A percentile compares a stretch with the other conserved stretches of the same genome.
These are phyloP conservation scores for Cicer bijugum DNA, from an alignment of 306 rosid genomes.

Conservation along the genomic window DNA sequence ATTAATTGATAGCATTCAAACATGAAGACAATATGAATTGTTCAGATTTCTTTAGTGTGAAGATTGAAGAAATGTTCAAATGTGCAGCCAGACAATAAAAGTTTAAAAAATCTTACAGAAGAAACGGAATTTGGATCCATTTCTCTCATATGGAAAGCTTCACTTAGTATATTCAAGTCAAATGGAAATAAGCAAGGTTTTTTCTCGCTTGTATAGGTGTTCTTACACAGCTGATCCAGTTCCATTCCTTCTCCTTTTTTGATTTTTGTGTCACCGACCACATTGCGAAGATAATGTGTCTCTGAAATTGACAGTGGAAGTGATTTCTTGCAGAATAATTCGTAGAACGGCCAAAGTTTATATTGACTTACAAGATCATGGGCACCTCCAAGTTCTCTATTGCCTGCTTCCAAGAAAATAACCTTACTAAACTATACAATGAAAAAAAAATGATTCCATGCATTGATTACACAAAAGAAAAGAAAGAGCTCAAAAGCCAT, in stretches of 20 bases:
- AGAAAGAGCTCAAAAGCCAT: background rate
- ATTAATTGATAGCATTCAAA: conserved; percentile 18
- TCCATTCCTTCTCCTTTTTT: conserved; percentile 96
- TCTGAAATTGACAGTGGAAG: conserved; percentile 80
- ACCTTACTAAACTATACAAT: conserved; percentile 25
- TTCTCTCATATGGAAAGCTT: conserved; percentile 49
- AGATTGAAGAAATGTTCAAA: background rate
- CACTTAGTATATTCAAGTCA: conserved; percentile 49
- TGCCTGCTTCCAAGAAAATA: conserved; percentile 58
- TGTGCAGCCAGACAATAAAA: conserved; percentile 3
- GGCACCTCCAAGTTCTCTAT: conserved; percentile 83
- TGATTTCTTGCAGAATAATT: conserved; percentile 84
- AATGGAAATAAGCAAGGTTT: conserved; percentile 63
- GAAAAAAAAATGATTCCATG: conserved; percentile 4
- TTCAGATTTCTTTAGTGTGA: conserved; percentile 20
- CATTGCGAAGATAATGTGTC: conserved; percentile 79
- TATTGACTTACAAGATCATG: conserved; percentile 80
- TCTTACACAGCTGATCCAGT: conserved; percentile 80
- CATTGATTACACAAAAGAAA: conserved; percentile 8
- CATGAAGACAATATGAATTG: background rate
- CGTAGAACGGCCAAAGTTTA: conserved; percentile 75
- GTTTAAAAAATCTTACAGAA: conserved; percentile 39
- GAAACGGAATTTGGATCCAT: conserved; percentile 38
- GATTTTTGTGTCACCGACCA: conserved; percentile 89
- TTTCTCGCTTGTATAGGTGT: conserved; percentile 55